phyloP scores from a whole-genome alignment of 305 asterid species.

The Fraxinus greggii region DNA sequence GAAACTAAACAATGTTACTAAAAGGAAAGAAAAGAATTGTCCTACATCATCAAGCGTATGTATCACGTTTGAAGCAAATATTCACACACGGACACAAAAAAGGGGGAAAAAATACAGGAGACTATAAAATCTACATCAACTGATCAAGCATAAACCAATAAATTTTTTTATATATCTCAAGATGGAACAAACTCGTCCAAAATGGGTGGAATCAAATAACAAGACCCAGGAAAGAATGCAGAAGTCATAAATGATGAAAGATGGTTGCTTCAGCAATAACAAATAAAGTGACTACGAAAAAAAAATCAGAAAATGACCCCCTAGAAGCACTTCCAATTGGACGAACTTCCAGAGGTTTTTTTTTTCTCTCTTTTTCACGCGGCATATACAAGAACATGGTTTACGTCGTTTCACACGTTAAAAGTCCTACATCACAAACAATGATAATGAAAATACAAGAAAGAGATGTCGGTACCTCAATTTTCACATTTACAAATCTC shows the following conservation, averaged over 20 bases:
- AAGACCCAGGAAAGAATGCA: not conserved
- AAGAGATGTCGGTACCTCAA: slow-evolving; percentile 61
- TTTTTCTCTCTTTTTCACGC: not conserved
- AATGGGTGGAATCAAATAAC: not conserved
- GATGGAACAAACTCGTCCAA: not conserved
- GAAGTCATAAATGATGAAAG: not conserved
- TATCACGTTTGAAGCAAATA: not conserved
- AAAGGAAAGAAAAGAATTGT: not conserved
- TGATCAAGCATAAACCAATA: not conserved
- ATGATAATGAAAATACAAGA: slow-evolving; percentile 15
- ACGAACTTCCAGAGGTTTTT: not conserved
- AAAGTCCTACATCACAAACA: slow-evolving; percentile 3
- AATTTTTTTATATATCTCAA: not conserved
- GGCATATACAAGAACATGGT: not conserved
- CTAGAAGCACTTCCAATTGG: not conserved
- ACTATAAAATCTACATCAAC: not conserved
- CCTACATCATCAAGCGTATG: not conserved
- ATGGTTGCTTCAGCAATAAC: not conserved
- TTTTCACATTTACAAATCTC: slow-evolving; percentile 82
- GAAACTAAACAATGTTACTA: too few relatives aligned
- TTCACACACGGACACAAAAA: not conserved
- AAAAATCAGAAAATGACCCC: not conserved
- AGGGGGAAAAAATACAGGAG: not conserved
- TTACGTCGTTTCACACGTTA: not conserved
- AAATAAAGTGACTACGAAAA: not conserved